Evolutionary conservation across 352 stramenopile genomes (phyloP).

Genomic region (Phytophthora fragariae): DNA sequence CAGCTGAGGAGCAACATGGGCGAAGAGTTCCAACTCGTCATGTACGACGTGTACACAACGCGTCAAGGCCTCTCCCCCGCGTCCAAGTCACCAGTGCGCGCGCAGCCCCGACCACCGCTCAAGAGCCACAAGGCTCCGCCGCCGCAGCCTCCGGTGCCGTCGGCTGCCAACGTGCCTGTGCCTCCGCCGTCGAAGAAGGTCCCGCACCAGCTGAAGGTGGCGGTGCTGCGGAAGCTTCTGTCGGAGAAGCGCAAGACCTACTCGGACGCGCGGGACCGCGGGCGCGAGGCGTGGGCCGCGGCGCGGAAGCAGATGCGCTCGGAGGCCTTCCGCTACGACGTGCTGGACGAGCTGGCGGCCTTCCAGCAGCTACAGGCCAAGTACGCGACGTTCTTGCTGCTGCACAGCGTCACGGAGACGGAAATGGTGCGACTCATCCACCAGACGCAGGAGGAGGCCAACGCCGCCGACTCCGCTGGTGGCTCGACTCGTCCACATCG

Average conservation of each 20-base stretch:
- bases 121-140: conserved; percentile 8
- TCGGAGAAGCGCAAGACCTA: conserved; percentile 71
- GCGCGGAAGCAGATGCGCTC: conserved; percentile 56
- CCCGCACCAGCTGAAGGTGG: conserved; percentile 59
- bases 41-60: conserved; percentile 66
- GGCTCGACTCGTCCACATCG: background rate
- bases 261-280: conserved; percentile 44
- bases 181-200: conserved; percentile 50
- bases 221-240: conserved; percentile 60
- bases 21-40: conserved; percentile 65
- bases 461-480: conserved; percentile 1
- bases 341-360: conserved; percentile 68
- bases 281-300: conserved; percentile 60
- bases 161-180: conserved; percentile 4
- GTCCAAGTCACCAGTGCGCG: conserved; percentile 6
- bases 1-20: conserved; percentile 52
- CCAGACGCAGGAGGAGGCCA: conserved; percentile 41
- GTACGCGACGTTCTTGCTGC: conserved; percentile 70
- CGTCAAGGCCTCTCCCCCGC: conserved; percentile 22
- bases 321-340: conserved; percentile 75
- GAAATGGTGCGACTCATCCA: conserved; percentile 72
- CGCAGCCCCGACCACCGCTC: background rate
- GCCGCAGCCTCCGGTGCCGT: background rate
- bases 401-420: conserved; percentile 64
- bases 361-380: conserved; percentile 72